Percentiles rank a stretch among this genome's conserved stretches.
Conservation (phyloP, 768 basidiomycete species). For the Tulasnella sp. region DNA sequence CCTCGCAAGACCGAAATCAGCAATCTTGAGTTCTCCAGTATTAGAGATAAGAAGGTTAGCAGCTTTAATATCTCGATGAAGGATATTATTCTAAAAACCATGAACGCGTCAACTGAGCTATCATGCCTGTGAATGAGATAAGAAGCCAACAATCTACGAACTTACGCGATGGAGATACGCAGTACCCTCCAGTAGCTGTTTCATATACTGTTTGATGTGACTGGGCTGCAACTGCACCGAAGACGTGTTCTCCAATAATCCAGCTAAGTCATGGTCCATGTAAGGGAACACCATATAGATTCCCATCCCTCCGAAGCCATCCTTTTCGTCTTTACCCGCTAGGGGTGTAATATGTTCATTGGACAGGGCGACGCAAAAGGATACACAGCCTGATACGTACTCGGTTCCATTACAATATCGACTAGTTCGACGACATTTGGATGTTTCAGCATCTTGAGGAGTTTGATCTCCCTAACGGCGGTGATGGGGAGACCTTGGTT, state of each 20-base stretch:
- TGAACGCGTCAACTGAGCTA: slow-evolving; percentile 16
- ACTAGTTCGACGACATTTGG: slow-evolving; percentile 75
- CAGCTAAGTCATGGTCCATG: slow-evolving; percentile 98
- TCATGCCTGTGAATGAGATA: slow-evolving; percentile 4
- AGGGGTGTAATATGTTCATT: neutral
- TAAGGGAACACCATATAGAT: slow-evolving; percentile 98
- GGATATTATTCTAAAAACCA: slow-evolving; percentile 68
- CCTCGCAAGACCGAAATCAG: slow-evolving; percentile 93
- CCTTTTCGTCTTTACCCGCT: slow-evolving; percentile 7
- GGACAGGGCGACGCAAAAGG: neutral
- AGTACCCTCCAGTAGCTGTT: slow-evolving; percentile 90
- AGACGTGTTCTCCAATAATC: slow-evolving; percentile 75
- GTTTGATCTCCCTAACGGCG: slow-evolving; percentile 92
- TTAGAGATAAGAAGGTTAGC: slow-evolving; percentile 93
- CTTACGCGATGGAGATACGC: slow-evolving; percentile 90
- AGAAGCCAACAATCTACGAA: slow-evolving; percentile 14
- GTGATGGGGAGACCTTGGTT: slow-evolving; percentile 97
- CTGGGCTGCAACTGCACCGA: slow-evolving; percentile 71
- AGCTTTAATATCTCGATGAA: slow-evolving; percentile 98
- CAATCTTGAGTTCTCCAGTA: slow-evolving; percentile 71
- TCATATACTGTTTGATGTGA: slow-evolving; percentile 92
- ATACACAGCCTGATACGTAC: neutral
- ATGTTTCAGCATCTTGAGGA: slow-evolving; percentile 82
- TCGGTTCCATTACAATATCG: slow-evolving; percentile 74
- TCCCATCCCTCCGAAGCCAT: slow-evolving; percentile 1